Conservation (phyloP, 2,329 filamentous ascomycete genomes). For the Phaeoacremonium minimum region DNA sequence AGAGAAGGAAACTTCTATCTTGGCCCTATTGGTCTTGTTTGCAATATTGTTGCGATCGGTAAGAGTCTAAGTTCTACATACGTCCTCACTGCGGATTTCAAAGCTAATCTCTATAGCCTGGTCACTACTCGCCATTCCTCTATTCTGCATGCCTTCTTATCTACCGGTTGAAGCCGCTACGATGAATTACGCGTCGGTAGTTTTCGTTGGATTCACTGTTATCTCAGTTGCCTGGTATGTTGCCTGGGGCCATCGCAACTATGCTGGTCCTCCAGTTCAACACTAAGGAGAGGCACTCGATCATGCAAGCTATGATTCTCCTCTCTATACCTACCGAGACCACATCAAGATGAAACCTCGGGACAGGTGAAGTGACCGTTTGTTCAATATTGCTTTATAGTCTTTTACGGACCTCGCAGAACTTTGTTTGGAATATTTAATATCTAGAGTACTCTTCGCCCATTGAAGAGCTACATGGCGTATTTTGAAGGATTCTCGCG, state of each 20-base stretch:
- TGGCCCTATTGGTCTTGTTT: conserved; percentile 54
- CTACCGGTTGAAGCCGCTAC: conserved; percentile 54
- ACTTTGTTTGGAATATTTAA: no score
- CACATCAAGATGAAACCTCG: no score
- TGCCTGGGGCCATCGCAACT: conserved; percentile 66
- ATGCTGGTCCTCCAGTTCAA: conserved; percentile 61
- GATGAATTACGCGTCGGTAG: conserved; percentile 72
- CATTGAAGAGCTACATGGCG: no score
- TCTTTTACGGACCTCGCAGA: no score
- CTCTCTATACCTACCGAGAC: no score
- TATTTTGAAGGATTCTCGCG: no score
- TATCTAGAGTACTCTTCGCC: no score
- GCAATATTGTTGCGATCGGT: conserved; percentile 64
- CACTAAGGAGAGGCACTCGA: no score
- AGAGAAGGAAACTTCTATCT: conserved; percentile 55
- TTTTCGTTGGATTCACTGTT: conserved; percentile 62
- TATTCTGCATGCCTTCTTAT: conserved; percentile 68
- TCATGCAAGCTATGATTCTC: no score
- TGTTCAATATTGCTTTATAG: no score
- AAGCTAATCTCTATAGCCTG: conserved; percentile 40
- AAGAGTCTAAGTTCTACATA: conserved; percentile 6
- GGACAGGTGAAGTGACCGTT: no score
- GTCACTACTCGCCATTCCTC: conserved; percentile 64
- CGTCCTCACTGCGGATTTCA: conserved; percentile 18
- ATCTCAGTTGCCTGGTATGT: conserved; percentile 65